Base-by-base conservation (phyloP, 148 eudicot species). In the Spergularia marina region DNA sequence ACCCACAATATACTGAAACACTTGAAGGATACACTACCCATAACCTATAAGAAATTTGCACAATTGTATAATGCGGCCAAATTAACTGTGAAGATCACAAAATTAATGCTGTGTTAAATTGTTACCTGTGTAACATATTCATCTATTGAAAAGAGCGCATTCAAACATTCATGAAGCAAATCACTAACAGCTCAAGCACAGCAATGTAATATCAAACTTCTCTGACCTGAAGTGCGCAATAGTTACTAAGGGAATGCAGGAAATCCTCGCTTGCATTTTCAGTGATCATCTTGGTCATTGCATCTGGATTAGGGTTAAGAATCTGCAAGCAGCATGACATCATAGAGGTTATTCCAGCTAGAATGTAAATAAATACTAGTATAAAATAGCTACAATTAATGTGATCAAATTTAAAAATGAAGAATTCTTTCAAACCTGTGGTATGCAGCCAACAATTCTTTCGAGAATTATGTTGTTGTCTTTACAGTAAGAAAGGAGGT, bases 201-300 rank as follows among this genome's bases (percentile, higher is more conserved):
- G 39, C 41, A 80, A 64, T 71, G 56, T 15, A 59, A 41, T 1
- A 72, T 62, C 68, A 73, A 55, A 72, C 66, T 73, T 63, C 44
- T n/a, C 88, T 67, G 68, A 95, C 98, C 97, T 95, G 98, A 73
- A 92, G 96, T 18, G 98, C 98, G 82, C 98, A 95, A 73, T 95
- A 95, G 84, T 95, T 95, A 81, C 98, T 95, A 62, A 95, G 81
- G 17, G 96, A 89, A 78, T 95, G 76, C 40, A 95, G 85, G 81
- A 95, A 95, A 74, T 95, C 98, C 75, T 95, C 98, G 49, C 98
- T 95, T 12, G 98, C 98, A 84, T 92, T 90, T 85, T 95, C 98
- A 7, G 97, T 92, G 63, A 95, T 91, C 88, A 95, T 82, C 87
- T 89, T 95, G 73, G 94, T 87, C 98, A 95, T 95, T 81, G 98